phyloP scores from a whole-genome alignment of 176 grass and related monocot genomes.

The Triticum dicoccoides region DNA sequence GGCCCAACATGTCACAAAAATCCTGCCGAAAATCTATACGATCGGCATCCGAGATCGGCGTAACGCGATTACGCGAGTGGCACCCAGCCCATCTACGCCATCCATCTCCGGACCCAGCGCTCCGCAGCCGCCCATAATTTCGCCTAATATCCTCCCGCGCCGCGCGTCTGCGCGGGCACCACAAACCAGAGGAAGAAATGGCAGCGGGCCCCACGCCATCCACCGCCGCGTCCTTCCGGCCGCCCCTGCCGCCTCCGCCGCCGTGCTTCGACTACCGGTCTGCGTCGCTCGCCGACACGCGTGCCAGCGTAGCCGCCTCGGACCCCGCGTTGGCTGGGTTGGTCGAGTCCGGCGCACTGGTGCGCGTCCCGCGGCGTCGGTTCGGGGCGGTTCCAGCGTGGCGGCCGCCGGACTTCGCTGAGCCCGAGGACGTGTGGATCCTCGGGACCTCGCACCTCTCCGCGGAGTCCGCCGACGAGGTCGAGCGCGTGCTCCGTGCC shows the following conservation, averaged over 20 bases:
- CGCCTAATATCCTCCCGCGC: slow-evolving; percentile 17
- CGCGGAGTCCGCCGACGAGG: slow-evolving; percentile 50
- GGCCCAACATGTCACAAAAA: no score
- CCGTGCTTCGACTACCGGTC: slow-evolving; percentile 77
- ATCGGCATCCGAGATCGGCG: no score
- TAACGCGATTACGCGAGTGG: not conserved
- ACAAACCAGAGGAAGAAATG: slow-evolving; percentile 5
- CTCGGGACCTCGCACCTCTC: slow-evolving; percentile 90
- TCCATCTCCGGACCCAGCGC: not conserved
- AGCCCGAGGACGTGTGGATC: slow-evolving; percentile 85
- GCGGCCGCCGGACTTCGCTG: slow-evolving; percentile 68
- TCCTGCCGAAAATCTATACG: no score
- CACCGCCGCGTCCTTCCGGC: slow-evolving; percentile 44
- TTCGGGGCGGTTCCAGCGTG: slow-evolving; percentile 83
- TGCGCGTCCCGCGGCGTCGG: slow-evolving; percentile 66
- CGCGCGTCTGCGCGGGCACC: slow-evolving; percentile 17
- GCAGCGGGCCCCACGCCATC: slow-evolving; percentile 27
- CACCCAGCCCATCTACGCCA: not conserved
- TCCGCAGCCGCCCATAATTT: not conserved
- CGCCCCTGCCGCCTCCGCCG: slow-evolving; percentile 51
- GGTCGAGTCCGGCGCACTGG: slow-evolving; percentile 73
- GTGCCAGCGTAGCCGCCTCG: slow-evolving; percentile 19
- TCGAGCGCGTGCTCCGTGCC: slow-evolving; percentile 66
- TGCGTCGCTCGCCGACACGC: slow-evolving; percentile 63
- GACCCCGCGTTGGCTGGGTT: slow-evolving; percentile 64